Evolutionary conservation across 2,329 filamentous ascomycete genomes (phyloP), one percentile per base, ranked within the genome.

Genomic region (Fusarium neocosmosporiellum): DNA sequence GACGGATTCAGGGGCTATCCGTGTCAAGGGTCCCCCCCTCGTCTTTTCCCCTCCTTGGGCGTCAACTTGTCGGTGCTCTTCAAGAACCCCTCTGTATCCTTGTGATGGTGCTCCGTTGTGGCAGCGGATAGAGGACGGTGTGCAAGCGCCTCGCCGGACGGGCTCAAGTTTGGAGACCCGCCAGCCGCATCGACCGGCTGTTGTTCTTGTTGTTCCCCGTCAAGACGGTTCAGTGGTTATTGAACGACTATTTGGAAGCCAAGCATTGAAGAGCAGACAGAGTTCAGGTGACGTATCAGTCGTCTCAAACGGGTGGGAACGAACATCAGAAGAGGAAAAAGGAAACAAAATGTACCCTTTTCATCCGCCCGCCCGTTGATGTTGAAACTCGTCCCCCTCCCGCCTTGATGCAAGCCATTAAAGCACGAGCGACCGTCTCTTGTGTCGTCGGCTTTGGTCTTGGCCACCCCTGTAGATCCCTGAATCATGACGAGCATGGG

Each of bases 1-100:
- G 71, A 59, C 65, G 71, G 71, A 74, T 73, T 73, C 71, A 73
- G 71, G 71, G 71, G 71, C 71, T 62, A 66, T 72, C 64, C 71
- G 70, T 73, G 70, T 65, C 60, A 57, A 63, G 39, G 36, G 62
- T 63, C 69, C 61, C 67, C 58, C 36, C 60, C 39, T 34, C 14
- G 4, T 57, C 60, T 50, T 62, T 53, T 6, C 66, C 66, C 66
- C 58, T 66, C 53, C 57, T 69, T 69, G 29, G 71, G 65, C 65
- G 67, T 66, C 71, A 74, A 72, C 36, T 62, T 68, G 53, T 67
- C 22, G 54, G 24, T 20, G 41, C 61, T 58, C 39, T 39, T 29
- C 10, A 22, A 58, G 48, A 55, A 36, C 48, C 53, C 53, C 34
- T 58, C 54, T 34, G 33, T 36, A 27, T 43, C 36, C 48, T 39